Evolutionary conservation across 768 basidiomycete species (phyloP).

Genomic region (Trametes meyenii): DNA sequence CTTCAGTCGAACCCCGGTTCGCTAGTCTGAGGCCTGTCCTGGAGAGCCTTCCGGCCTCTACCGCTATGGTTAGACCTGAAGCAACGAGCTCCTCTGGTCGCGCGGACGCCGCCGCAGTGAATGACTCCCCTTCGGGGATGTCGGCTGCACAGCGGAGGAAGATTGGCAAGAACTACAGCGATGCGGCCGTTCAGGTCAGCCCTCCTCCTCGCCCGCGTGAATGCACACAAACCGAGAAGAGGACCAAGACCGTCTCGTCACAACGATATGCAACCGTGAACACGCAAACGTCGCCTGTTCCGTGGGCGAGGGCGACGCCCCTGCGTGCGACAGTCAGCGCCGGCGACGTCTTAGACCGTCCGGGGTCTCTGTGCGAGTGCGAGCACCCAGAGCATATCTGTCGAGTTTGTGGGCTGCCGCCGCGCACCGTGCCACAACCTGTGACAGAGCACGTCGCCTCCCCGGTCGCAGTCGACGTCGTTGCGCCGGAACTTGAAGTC

Average conservation of each 20-base stretch:
- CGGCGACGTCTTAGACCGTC: background rate
- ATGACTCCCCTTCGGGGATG: no score
- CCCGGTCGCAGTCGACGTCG: background rate
- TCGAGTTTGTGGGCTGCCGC: constrained; percentile 5
- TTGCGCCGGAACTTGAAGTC: background rate
- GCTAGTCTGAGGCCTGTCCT: background rate
- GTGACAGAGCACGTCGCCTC: background rate
- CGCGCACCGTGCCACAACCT: background rate
- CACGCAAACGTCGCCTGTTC: background rate
- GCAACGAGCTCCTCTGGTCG: background rate
- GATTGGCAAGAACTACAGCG: background rate
- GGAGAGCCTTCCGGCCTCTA: background rate
- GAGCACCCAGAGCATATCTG: constrained; percentile 4
- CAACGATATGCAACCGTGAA: background rate
- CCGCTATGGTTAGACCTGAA: background rate
- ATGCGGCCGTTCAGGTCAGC: constrained; percentile 10
- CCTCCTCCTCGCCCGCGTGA: background rate
- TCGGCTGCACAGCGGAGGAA: background rate
- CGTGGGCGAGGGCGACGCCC: background rate
- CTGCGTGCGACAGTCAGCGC: constrained; percentile 7
- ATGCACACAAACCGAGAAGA: background rate
- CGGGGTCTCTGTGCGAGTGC: background rate
- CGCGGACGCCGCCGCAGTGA: background rate
- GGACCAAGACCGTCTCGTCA: background rate
- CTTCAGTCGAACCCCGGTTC: background rate